These are phyloP conservation scores for Hypoxylon crocopeplum DNA, from an alignment of 495 filamentous ascomycete genomes.

Conservation along the genomic window DNA sequence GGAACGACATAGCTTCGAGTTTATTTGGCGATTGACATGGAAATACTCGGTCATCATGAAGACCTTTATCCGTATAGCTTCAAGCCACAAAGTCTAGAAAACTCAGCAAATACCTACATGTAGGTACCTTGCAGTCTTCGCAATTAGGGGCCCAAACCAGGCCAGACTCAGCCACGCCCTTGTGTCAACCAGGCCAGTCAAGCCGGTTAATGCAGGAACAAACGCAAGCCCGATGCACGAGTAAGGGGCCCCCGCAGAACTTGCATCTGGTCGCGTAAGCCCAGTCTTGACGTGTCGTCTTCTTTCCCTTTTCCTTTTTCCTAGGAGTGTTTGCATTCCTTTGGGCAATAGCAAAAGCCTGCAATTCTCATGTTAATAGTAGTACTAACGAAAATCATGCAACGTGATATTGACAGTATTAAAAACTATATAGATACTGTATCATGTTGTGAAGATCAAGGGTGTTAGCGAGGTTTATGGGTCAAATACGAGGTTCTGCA, in stretches of 20 bases:
- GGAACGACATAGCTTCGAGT: no score
- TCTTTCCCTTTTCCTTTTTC: no score
- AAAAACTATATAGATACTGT: slow-evolving; percentile 11
- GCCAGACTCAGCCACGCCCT: neutral
- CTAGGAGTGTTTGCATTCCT: no score
- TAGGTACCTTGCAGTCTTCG: neutral
- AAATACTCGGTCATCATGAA: no score
- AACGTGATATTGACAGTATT: slow-evolving; percentile 1
- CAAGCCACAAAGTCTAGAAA: no score
- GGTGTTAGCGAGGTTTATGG: slow-evolving; percentile 28
- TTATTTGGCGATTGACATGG: no score
- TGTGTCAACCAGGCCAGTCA: slow-evolving; percentile 25
- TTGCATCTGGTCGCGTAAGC: slow-evolving; percentile 6
- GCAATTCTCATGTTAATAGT: slow-evolving; percentile 10
- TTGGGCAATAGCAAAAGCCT: no score
- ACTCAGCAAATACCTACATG: no score
- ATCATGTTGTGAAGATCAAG: slow-evolving; percentile 22
- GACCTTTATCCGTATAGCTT: no score
- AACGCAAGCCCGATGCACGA: slow-evolving; percentile 21
- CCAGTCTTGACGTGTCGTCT: neutral
- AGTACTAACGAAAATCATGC: slow-evolving; percentile 13
- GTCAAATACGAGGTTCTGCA: slow-evolving; percentile 39
- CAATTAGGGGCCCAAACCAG: no score
- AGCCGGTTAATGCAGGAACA: slow-evolving; percentile 36
- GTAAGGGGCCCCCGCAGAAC: slow-evolving; percentile 23